Base-by-base conservation (phyloP, 2,329 filamentous ascomycete species). In the Fusarium sp. region DNA sequence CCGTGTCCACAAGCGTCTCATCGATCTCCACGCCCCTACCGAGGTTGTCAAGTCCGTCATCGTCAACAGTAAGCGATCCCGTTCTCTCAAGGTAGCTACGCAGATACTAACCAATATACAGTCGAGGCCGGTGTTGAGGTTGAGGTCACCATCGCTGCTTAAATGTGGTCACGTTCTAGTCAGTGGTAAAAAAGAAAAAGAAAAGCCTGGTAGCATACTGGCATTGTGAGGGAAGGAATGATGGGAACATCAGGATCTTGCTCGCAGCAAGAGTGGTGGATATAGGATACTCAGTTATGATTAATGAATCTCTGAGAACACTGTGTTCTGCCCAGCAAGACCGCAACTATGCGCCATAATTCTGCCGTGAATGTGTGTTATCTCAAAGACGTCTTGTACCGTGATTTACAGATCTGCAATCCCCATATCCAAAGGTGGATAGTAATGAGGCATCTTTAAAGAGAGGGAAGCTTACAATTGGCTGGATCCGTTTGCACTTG, bases 1-100 rank as follows among this genome's bases (percentile, higher is more conserved):
- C 94, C 92, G 95, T 87, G 97, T 98, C 83, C 94, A 98, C 90
- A 98, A 98, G 92, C 92, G 94, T 78, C 89, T 98, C 81, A 98
- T 98, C 81, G 94, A 97, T 85, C 88, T 99, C 76, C 94, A 97
- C 86, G 96, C 96, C 78, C 96, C 96, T 71, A 99, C 96, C 80
- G 96, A 99, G 90, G 91, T 95, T 75, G 93, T 97, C 86, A 97
- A 97, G 91, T 91, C 93, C 85, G 94, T 96, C 88, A 96, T 96
- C 82, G 92, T 96, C 88, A 97, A 96, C 88, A 96, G 67, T 70
- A 70, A 70, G 67, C n/a, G 19, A 39, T 16, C 43, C 34, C 41
- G 14, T 30, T 19, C 12, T 26, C 9, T 19, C 14, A n/a, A 28
- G 14, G 25, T 14, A 45, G 23, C 44, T 43, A 19, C 7, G 7